Evolutionary conservation across 768 basidiomycete species (phyloP), one percentile per base, ranked within the genome.

Genomic region (Lactarius quietus): DNA sequence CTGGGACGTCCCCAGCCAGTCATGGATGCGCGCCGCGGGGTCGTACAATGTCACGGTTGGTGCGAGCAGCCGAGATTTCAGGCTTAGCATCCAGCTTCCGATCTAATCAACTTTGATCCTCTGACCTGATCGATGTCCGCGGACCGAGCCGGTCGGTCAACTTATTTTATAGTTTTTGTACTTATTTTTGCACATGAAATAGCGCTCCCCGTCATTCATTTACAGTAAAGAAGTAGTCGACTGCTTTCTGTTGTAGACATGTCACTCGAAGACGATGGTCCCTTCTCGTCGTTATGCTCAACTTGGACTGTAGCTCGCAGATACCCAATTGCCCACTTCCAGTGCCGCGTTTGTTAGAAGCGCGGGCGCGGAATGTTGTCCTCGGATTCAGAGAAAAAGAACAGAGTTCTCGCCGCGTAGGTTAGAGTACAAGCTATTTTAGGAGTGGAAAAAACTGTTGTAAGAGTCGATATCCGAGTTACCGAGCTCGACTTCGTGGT

Each of bases 1-100:
- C 18, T 78, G 76, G 78, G 75, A 78, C 57, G 78, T 78, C 6
- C 64, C 60, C 12, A 63, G 65, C 31, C 78, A 78, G 69, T 61
- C 71, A 18, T 79, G 78, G 78, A 38, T 67, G 10, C 69, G 78
- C 5, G 74, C 77, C 4, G 17, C 53, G 1, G 77, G 77, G 10
- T 61, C 41, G 18, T 76, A 74, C 66, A 71, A 57, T 0, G 72
- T 79, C 62, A 66, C 70, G 18, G 73, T 74, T 10, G 78, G 78
- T 29, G 63, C 68, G 35, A 70, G 69, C 59, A 70, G 69, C 38
- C 63, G 69, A 2, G 64, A 70, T 20, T 45, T 59, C 36, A 64
- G 64, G 53, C 52, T 70, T 41, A 53, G 43, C 1, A 45, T 58
- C 20, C 61, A 14, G n/a, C 20, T 68, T 29, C 55, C 54, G 3